A percentile compares a stretch with the other conserved stretches of the same genome.
These are phyloP conservation scores for Prillingera fragicola DNA, from an alignment of 1,284 basidiomycete genomes.

Conservation along the genomic window DNA sequence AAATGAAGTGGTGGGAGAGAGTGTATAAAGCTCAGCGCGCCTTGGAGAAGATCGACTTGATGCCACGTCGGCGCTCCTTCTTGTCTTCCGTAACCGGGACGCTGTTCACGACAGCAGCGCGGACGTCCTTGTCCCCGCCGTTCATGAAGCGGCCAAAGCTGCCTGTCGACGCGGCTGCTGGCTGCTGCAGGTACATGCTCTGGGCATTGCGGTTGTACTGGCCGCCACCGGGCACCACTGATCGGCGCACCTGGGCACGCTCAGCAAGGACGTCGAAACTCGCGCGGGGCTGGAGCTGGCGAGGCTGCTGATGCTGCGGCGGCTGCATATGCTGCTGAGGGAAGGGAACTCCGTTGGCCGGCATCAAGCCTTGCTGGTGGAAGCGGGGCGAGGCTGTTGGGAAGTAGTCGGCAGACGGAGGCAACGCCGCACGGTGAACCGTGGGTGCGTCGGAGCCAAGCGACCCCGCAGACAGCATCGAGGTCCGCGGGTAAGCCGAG, in stretches of 20 bases:
- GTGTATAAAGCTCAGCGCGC: neutral
- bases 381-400: constrained; percentile 17
- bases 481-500: constrained; percentile 3
- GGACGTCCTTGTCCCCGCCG: constrained; percentile 1
- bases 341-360: neutral
- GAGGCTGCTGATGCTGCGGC: constrained; percentile 3
- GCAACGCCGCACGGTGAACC: constrained; percentile 9
- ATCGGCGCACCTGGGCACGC: constrained; percentile 6
- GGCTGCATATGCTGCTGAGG: constrained; percentile 1
- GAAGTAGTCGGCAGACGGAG: constrained; percentile 18
- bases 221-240: constrained; percentile 5
- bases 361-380: constrained; percentile 5
- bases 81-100: constrained; percentile 9
- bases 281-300: constrained; percentile 17
- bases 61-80: constrained; percentile 18
- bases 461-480: neutral
- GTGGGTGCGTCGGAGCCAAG: constrained; percentile 10
- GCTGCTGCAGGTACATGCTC: constrained; percentile 31
- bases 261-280: constrained; percentile 15
- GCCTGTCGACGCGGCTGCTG: constrained; percentile 18
- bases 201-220: too few species aligned
- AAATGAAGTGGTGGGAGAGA: too few species aligned
- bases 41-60: constrained; percentile 19
- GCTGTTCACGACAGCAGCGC: constrained; percentile 5
- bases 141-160: constrained; percentile 21